A percentile compares a stretch with the other conserved stretches of the same genome.
Conservation (phyloP, 495 filamentous ascomycete species). For the Saxophila tyrrhenica region DNA sequence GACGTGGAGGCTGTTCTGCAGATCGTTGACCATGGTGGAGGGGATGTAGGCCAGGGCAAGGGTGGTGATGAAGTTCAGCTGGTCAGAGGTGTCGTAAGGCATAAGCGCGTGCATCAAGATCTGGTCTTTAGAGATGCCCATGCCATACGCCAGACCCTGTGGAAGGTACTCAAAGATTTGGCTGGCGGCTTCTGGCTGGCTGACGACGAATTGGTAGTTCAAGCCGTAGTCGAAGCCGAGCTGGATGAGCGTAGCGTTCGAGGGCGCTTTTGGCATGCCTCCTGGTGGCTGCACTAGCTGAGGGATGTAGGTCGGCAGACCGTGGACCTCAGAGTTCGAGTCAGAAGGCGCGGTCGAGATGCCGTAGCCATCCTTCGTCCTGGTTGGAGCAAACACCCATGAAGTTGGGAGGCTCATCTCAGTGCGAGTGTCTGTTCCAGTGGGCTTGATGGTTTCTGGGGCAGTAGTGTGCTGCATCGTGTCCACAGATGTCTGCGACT, state of each 20-base stretch:
- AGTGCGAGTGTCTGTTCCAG: constrained; percentile 27
- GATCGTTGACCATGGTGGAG: constrained; percentile 44
- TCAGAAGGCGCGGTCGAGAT: constrained; percentile 6
- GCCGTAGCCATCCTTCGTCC: constrained; percentile 6
- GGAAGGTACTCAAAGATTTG: constrained; percentile 84
- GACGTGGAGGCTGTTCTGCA: constrained; percentile 53
- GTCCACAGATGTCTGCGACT: neutral
- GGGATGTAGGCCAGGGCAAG: constrained; percentile 69
- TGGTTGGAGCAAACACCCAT: constrained; percentile 22
- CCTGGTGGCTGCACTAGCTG: constrained; percentile 60
- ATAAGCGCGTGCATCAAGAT: constrained; percentile 60
- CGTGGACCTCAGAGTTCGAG: constrained; percentile 24
- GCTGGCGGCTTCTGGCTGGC: constrained; percentile 53
- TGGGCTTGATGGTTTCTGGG: constrained; percentile 8
- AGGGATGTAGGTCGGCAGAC: constrained; percentile 54
- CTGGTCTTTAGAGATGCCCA: constrained; percentile 38
- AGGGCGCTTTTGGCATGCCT: constrained; percentile 38
- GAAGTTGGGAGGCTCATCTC: constrained; percentile 18
- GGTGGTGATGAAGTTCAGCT: constrained; percentile 71
- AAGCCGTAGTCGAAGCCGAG: constrained; percentile 70
- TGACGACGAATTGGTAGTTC: constrained; percentile 74
- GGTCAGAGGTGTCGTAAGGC: constrained; percentile 62
- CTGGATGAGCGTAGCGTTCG: constrained; percentile 60
- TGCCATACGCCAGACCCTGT: constrained; percentile 56
- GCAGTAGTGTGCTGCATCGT: neutral